Conservation (phyloP, 129 eudicot species). For the Solidago caesia region DNA sequence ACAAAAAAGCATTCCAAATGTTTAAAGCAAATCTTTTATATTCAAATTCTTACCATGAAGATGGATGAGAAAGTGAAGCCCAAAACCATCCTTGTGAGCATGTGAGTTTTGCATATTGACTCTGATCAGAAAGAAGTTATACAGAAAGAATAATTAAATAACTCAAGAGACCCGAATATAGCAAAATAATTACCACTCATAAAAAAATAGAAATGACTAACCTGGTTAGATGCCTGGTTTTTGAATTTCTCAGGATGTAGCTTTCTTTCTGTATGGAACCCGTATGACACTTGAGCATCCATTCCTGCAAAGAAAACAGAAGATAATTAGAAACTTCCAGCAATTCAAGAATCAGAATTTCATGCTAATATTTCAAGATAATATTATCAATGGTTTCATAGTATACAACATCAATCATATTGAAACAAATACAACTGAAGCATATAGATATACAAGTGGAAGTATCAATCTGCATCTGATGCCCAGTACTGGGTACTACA, state of each 20-base stretch:
- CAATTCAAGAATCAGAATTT: not conserved
- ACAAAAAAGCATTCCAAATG: not conserved
- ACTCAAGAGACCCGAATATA: not conserved
- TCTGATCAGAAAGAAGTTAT: slow-evolving; percentile 32
- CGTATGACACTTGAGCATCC: slow-evolving; percentile 85
- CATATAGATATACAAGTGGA: not conserved
- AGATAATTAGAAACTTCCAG: slow-evolving; percentile 11
- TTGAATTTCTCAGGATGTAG: slow-evolving; percentile 79
- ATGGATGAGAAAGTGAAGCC: slow-evolving; percentile 75
- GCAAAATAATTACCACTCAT: not conserved
- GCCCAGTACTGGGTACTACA: not conserved
- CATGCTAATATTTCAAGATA: not conserved
- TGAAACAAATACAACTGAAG: not conserved
- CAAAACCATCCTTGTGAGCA: slow-evolving; percentile 90
- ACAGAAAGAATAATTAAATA: slow-evolving; percentile 15
- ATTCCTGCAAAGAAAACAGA: slow-evolving; percentile 46
- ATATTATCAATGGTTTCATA: not conserved
- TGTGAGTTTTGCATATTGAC: slow-evolving; percentile 73
- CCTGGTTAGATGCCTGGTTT: slow-evolving; percentile 79
- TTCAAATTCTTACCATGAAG: slow-evolving; percentile 49
- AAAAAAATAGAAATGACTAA: slow-evolving; percentile 18
- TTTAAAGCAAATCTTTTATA: not conserved
- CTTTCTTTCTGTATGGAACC: slow-evolving; percentile 78
- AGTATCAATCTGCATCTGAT: not conserved
- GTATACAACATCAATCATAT: not conserved